Base-by-base conservation (phyloP, 164 flowering plant species). In the Vitis rupestris region DNA sequence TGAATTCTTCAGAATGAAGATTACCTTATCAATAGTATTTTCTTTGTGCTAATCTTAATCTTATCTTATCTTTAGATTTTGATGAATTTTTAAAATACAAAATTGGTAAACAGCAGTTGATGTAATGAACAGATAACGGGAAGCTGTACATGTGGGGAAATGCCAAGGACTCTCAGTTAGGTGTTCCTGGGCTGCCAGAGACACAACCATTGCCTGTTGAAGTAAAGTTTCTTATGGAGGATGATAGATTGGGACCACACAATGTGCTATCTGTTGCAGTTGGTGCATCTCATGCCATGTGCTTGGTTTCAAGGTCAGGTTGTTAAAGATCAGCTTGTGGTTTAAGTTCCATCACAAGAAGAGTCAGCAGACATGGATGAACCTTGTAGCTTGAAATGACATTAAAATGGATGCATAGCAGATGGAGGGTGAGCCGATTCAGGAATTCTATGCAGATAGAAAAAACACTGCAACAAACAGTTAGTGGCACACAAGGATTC, bases 111-210 rank as follows among this genome's bases (percentile, higher is more conserved):
- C 7, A 10, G 12, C 2, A 3, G n/a, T 44, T 19, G 8, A 29
- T 16, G 57, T 50, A 55, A 69, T 74, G 71, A 23, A 67, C 89
- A 91, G 98, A 89, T 71, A 63, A 81, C 14, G 94, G 97, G 44
- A 90, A 87, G 76, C 69, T 91, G 65, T 94, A 81, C 82, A 91
- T 94, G 96, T 94, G 97, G 98, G 98, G 98, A 59, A 87, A 91
- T 82, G 79, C 87, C 19, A 87, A 76, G 72, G 97, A 91, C 85
- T 84, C 76, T 60, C 98, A 91, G 68, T 77, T 94, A 54, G 98
- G 98, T 44, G 84, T 90, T 74, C 97, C 96, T 30, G 98, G 98
- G 64, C 81, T 94, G 59, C 93, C 92, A 1, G 94, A 86, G 79
- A 67, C 83, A 19, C 93, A 91, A 60, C 66, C 84, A 57, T 60